phyloP scores from a whole-genome alignment of 2,329 filamentous ascomycete genomes.

The Aspergillus carbonarius region DNA sequence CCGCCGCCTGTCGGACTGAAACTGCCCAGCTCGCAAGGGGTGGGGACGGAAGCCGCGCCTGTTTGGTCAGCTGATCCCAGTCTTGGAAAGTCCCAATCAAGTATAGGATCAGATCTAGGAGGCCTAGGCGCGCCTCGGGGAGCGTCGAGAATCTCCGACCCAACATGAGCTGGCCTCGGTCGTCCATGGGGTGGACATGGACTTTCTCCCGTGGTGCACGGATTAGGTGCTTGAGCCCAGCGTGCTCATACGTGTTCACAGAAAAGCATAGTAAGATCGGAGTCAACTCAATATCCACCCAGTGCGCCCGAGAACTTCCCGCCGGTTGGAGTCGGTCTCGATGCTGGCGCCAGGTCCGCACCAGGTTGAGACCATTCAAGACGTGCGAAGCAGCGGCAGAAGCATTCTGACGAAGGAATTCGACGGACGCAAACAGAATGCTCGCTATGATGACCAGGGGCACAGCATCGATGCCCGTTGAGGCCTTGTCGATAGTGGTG shows the following conservation, averaged over 20 bases:
- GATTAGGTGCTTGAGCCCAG: not conserved
- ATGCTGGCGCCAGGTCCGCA: slow-evolving; percentile 13
- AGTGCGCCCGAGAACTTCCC: slow-evolving; percentile 5
- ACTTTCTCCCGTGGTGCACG: not conserved
- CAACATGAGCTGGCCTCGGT: slow-evolving; percentile 9
- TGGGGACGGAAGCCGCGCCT: not conserved
- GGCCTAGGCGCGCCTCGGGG: slow-evolving; percentile 10
- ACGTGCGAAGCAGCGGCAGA: slow-evolving; percentile 24
- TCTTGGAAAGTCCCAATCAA: slow-evolving; percentile 1
- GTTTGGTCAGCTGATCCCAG: not conserved
- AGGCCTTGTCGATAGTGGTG: slow-evolving; percentile 12
- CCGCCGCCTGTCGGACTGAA: not conserved
- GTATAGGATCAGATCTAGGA: slow-evolving; percentile 17
- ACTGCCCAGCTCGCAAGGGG: not conserved
- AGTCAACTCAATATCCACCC: slow-evolving; percentile 20
- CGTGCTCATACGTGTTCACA: slow-evolving; percentile 11
- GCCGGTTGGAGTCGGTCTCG: not conserved
- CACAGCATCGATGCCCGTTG: slow-evolving; percentile 55
- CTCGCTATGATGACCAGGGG: slow-evolving; percentile 53
- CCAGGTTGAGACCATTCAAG: slow-evolving; percentile 15
- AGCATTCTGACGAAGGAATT: slow-evolving; percentile 39
- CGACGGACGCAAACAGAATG: slow-evolving; percentile 66
- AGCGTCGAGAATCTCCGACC: slow-evolving; percentile 13
- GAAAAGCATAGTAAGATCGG: slow-evolving; percentile 19
- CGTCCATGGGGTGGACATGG: not conserved